These are phyloP conservation scores for Cladosporium sp. DNA, from an alignment of 2,329 filamentous ascomycete species.

Conservation along the genomic window DNA sequence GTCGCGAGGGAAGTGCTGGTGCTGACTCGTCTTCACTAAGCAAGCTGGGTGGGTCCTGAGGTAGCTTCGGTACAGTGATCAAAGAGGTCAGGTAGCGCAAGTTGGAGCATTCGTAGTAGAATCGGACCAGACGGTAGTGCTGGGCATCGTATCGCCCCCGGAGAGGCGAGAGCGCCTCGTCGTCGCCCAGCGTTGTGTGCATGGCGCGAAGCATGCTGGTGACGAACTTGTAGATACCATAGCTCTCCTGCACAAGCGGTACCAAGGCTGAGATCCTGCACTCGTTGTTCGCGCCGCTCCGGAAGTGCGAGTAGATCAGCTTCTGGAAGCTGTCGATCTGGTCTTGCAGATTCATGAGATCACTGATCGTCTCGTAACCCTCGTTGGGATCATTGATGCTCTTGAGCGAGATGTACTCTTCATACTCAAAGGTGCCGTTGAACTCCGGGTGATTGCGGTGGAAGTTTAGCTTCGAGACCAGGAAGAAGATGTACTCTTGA, in stretches of 20 bases:
- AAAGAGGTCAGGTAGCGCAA: constrained; percentile 92
- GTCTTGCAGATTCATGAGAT: constrained; percentile 94
- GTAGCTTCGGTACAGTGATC: constrained; percentile 92
- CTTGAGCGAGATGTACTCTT: constrained; percentile 97
- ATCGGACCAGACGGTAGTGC: constrained; percentile 92
- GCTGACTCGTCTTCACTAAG: constrained; percentile 73
- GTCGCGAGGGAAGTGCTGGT: constrained; percentile 77
- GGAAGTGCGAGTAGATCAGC: constrained; percentile 95
- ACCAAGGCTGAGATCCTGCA: constrained; percentile 93
- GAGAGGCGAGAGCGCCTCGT: constrained; percentile 84
- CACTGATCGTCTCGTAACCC: constrained; percentile 91
- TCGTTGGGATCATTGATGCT: constrained; percentile 98
- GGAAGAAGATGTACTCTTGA: constrained; percentile 92
- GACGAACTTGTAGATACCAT: constrained; percentile 99
- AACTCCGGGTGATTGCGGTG: constrained; percentile 96
- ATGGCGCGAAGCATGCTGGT: constrained; percentile 98
- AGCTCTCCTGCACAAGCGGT: constrained; percentile 92
- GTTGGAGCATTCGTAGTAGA: constrained; percentile 99
- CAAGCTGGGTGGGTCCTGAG: constrained; percentile 87
- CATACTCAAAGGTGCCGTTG: constrained; percentile 98
- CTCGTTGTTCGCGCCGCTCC: constrained; percentile 87
- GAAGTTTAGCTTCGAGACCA: constrained; percentile 92
- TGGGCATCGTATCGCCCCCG: constrained; percentile 89
- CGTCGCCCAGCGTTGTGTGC: constrained; percentile 86
- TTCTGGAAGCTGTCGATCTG: constrained; percentile 99